phyloP scores from a whole-genome alignment of 192 early-diverging fungal genomes.

The Coemansia javaensis region DNA sequence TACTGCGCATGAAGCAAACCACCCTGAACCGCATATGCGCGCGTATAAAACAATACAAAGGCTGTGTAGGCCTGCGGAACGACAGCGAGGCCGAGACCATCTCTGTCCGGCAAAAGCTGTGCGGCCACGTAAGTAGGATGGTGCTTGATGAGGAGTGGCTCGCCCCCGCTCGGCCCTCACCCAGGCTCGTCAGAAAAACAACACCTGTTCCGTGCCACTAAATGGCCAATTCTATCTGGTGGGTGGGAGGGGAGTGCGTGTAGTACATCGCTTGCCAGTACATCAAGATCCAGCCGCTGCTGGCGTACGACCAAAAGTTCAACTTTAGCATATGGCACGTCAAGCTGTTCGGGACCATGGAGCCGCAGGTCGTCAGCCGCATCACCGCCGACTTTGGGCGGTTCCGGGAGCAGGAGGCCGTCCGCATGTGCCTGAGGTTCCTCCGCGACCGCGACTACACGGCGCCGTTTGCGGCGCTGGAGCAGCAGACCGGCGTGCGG shows the following conservation, averaged over 20 bases:
- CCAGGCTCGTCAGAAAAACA: no score
- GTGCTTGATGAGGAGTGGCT: no score
- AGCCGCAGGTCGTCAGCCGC: slow-evolving; percentile 61
- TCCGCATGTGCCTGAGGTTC: slow-evolving; percentile 83
- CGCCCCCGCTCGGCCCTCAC: no score
- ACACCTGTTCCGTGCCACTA: no score
- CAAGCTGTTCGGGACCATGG: slow-evolving; percentile 73
- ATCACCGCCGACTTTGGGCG: slow-evolving; percentile 25
- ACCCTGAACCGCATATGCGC: no score
- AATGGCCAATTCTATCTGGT: no score
- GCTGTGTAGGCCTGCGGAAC: slow-evolving; percentile 52
- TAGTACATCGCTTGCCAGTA: slow-evolving; percentile 84
- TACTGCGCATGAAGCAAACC: no score
- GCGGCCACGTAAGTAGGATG: slow-evolving; percentile 56
- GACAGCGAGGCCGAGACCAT: slow-evolving; percentile 84
- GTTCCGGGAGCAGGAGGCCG: slow-evolving; percentile 73
- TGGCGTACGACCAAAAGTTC: slow-evolving; percentile 89
- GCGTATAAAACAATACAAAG: no score
- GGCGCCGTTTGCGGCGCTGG: slow-evolving; percentile 66
- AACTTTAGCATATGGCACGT: slow-evolving; percentile 96
- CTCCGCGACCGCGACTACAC: slow-evolving; percentile 76
- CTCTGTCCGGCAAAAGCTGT: slow-evolving; percentile 67
- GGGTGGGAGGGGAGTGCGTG: no score
- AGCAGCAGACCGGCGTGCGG: slow-evolving; percentile 55
- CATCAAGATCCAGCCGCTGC: slow-evolving; percentile 88